phyloP scores from a whole-genome alignment of 345 rosid species.

The Garcia nutans region DNA sequence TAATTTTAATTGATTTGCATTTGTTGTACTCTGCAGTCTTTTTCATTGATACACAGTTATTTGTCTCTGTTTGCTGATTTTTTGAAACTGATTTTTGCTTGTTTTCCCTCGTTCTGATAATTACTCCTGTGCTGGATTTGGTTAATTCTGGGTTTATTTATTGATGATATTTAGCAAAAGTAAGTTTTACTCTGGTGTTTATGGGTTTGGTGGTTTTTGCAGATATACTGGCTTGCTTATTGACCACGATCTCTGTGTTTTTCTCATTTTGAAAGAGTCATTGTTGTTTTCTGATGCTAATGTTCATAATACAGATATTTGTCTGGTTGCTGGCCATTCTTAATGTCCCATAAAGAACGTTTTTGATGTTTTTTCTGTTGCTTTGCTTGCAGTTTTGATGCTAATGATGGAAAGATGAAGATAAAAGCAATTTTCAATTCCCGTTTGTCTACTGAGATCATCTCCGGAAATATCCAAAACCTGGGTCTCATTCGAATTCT shows the following conservation, averaged over 20 bases:
- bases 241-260: background rate
- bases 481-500: constrained; percentile 63
- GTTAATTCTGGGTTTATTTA: too few species aligned
- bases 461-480: constrained; percentile 70
- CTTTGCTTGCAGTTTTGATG: constrained; percentile 56
- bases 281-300: background rate
- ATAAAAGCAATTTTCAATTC: constrained; percentile 68
- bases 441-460: constrained; percentile 53
- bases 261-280: background rate
- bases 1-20: too few species aligned
- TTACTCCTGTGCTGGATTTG: too few species aligned
- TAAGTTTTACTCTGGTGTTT: too few species aligned
- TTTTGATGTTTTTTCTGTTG: background rate
- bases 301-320: background rate
- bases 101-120: too few species aligned
- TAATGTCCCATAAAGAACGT: background rate
- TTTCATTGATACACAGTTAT: too few species aligned
- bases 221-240: background rate
- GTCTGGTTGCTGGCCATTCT: background rate
- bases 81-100: too few species aligned
- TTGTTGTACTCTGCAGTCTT: too few species aligned
- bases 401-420: constrained; percentile 71
- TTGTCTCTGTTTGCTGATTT: too few species aligned
- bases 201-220: too few species aligned
- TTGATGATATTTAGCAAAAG: too few species aligned